Evolutionary conservation across 78 protist genomes (phyloP).

Genomic region (Thecamonas trahens): DNA sequence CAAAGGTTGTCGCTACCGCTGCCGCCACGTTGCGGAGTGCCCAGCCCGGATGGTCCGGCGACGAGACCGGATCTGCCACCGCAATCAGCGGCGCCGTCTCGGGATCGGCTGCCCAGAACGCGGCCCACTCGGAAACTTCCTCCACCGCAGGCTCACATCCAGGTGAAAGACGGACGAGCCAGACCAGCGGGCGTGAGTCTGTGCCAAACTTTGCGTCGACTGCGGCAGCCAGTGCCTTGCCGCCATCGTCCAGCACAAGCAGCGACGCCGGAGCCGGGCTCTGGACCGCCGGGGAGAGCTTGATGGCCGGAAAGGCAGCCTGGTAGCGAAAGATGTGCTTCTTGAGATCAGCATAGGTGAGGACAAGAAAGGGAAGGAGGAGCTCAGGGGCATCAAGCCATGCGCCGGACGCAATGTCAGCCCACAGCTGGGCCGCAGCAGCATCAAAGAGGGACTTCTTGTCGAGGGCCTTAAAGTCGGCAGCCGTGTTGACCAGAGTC

Average conservation of each 20-base stretch:
- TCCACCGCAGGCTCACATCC: neutral
- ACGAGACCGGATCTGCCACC: neutral
- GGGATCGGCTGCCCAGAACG: neutral
- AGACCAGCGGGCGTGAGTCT: neutral
- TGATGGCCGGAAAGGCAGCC: constrained; percentile 81
- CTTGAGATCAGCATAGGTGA: constrained; percentile 81
- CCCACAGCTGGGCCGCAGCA: constrained; percentile 7
- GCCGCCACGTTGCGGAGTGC: constrained; percentile 63
- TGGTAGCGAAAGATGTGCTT: constrained; percentile 66
- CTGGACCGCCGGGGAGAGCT: neutral
- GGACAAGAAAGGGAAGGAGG: constrained; percentile 47
- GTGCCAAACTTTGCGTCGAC: neutral
- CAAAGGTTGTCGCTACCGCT: neutral
- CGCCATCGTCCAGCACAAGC: neutral
- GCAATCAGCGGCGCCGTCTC: neutral
- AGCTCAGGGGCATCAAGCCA: constrained; percentile 35
- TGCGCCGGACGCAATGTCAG: constrained; percentile 50
- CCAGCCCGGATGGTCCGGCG: constrained; percentile 73
- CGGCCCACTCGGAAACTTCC: neutral
- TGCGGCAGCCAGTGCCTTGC: neutral
- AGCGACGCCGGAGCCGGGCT: neutral
- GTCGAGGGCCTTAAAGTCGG: neutral
- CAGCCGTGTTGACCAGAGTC: constrained; percentile 11
- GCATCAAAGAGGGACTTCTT: constrained; percentile 2
- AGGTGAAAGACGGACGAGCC: neutral